Conservation (phyloP, 1,284 basidiomycete genomes). For the Cutaneotrichosporon spelunceum region DNA sequence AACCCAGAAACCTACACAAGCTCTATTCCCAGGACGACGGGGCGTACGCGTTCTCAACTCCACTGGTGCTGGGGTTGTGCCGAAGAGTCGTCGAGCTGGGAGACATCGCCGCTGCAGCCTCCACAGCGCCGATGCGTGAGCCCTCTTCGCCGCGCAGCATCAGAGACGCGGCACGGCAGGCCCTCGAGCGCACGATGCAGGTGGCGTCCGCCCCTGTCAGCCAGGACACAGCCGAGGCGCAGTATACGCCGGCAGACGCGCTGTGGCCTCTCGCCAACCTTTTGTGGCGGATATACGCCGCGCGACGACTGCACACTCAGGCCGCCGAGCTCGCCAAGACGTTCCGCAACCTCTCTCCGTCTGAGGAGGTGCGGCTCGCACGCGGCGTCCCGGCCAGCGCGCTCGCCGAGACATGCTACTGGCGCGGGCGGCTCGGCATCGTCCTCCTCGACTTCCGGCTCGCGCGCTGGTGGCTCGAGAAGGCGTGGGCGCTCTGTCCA, state of each 20-base stretch:
- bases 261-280: slow-evolving; percentile 42
- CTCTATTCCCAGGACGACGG: slow-evolving; percentile 31
- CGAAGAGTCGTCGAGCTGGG: slow-evolving; percentile 15
- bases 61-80: slow-evolving; percentile 26
- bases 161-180: slow-evolving; percentile 40
- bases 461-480: slow-evolving; percentile 39
- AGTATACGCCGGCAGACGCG: slow-evolving; percentile 35
- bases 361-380: slow-evolving; percentile 35
- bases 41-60: slow-evolving; percentile 33
- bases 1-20: slow-evolving; percentile 36
- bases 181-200: slow-evolving; percentile 39
- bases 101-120: slow-evolving; percentile 31
- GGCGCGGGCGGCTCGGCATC: slow-evolving; percentile 43
- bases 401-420: slow-evolving; percentile 44
- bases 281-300: slow-evolving; percentile 39
- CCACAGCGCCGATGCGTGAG: slow-evolving; percentile 32
- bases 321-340: slow-evolving; percentile 36
- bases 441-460: slow-evolving; percentile 39
- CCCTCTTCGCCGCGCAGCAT: slow-evolving; percentile 36
- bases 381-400: slow-evolving; percentile 31
- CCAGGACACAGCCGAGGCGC: slow-evolving; percentile 22
- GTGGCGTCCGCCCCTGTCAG: slow-evolving; percentile 27
- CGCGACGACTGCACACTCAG: slow-evolving; percentile 45
- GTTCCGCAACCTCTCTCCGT: slow-evolving; percentile 30
- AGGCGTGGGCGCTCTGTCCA: slow-evolving; percentile 37